Conservation (phyloP, 2,329 filamentous ascomycete genomes). For the Chaetomium strumarium region DNA sequence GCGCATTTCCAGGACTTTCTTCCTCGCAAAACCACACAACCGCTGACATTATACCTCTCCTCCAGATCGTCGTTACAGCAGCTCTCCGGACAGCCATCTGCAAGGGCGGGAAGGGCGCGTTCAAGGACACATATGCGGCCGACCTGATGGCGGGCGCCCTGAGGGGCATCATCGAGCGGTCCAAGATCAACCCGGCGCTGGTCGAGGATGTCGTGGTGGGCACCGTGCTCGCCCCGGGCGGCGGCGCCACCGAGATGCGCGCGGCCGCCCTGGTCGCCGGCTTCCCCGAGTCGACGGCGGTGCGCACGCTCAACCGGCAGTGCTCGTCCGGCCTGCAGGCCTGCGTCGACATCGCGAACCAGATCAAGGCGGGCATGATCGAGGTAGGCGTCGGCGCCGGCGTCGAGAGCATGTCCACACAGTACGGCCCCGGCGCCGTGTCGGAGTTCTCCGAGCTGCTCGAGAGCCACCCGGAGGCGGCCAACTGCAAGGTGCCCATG, state of each 20-base stretch:
- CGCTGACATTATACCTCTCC: not conserved
- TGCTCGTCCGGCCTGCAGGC: conserved; percentile 92
- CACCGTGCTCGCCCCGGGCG: conserved; percentile 84
- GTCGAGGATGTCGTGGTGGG: conserved; percentile 94
- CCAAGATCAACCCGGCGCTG: conserved; percentile 77
- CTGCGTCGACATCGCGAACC: conserved; percentile 89
- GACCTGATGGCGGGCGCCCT: conserved; percentile 83
- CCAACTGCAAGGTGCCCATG: conserved; percentile 98
- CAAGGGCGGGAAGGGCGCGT: conserved; percentile 85
- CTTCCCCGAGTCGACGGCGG: conserved; percentile 78
- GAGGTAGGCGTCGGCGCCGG: conserved; percentile 90
- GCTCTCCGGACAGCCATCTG: conserved; percentile 89
- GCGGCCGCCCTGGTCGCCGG: conserved; percentile 86
- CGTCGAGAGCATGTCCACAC: conserved; percentile 90
- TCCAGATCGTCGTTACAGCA: conserved; percentile 81
- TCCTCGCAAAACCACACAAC: not conserved
- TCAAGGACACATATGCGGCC: conserved; percentile 88
- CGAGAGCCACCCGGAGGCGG: conserved; percentile 71
- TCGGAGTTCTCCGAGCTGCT: conserved; percentile 88
- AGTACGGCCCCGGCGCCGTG: conserved; percentile 87
- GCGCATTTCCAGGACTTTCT: not conserved
- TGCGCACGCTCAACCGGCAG: conserved; percentile 86
- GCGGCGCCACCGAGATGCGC: conserved; percentile 94
- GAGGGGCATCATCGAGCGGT: conserved; percentile 74
- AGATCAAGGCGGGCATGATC: conserved; percentile 87